Conservation (phyloP, 495 filamentous ascomycete genomes). For the Penicillium pancosmium region DNA sequence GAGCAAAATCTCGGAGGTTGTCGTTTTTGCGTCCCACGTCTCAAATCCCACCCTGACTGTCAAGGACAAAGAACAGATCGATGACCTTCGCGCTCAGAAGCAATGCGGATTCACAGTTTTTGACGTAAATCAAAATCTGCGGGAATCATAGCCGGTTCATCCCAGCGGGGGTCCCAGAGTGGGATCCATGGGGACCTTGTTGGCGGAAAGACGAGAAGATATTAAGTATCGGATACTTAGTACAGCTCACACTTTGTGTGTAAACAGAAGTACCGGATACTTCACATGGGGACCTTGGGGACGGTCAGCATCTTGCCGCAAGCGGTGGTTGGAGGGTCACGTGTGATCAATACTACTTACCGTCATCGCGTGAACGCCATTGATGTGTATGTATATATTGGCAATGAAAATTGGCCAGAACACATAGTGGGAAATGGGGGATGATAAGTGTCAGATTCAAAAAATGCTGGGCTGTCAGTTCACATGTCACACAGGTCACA, state of each 20-base stretch:
- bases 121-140: conserved; percentile 23
- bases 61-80: neutral
- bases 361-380: neutral
- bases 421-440: neutral
- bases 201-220: conserved; percentile 27
- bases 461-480: neutral
- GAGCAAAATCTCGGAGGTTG: neutral
- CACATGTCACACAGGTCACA: no score
- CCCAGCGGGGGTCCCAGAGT: conserved; percentile 18
- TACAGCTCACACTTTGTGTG: neutral
- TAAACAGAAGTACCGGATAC: conserved; percentile 22
- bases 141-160: conserved; percentile 12
- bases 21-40: conserved; percentile 1
- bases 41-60: neutral
- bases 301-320: conserved; percentile 28
- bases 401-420: neutral
- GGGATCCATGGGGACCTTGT: conserved; percentile 36
- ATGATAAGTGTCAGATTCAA: neutral
- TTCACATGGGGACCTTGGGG: conserved; percentile 44
- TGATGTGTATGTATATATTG: neutral
- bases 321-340: conserved; percentile 24
- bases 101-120: neutral
- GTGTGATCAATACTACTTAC: conserved; percentile 12
- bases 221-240: conserved; percentile 22
- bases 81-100: neutral